phyloP scores from a whole-genome alignment of 2,329 filamentous ascomycete species.

The Aspergillus thermomutatus region DNA sequence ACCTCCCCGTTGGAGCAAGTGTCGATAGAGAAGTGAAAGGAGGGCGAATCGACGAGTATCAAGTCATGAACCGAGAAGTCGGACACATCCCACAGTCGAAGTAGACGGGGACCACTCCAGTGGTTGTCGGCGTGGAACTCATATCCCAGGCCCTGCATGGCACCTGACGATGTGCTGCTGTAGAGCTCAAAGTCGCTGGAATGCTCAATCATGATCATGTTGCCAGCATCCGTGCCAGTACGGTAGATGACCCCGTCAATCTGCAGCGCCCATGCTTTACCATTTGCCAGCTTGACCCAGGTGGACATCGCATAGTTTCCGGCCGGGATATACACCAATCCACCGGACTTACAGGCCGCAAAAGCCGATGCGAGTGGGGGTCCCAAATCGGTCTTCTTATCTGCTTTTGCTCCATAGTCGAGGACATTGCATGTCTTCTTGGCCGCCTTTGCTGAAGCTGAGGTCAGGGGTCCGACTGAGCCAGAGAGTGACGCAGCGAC shows the following conservation, averaged over 20 bases:
- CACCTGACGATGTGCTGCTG: slow-evolving; percentile 50
- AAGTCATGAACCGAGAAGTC: slow-evolving; percentile 52
- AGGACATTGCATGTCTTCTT: slow-evolving; percentile 52
- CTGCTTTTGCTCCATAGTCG: slow-evolving; percentile 51
- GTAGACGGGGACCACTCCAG: slow-evolving; percentile 42
- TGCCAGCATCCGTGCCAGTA: slow-evolving; percentile 48
- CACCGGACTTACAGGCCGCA: slow-evolving; percentile 50
- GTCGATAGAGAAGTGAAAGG: slow-evolving; percentile 51
- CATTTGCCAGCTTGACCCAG: slow-evolving; percentile 49
- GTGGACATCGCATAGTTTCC: slow-evolving; percentile 51
- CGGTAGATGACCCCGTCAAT: slow-evolving; percentile 54
- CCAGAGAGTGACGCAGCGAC: slow-evolving; percentile 40
- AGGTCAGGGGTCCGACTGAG: slow-evolving; percentile 45
- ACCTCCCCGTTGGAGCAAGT: slow-evolving; percentile 52
- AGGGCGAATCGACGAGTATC: slow-evolving; percentile 47
- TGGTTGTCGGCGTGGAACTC: slow-evolving; percentile 43
- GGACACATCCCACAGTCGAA: slow-evolving; percentile 44
- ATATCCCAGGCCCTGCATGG: slow-evolving; percentile 53
- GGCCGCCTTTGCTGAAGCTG: slow-evolving; percentile 42
- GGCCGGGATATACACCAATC: slow-evolving; percentile 48
- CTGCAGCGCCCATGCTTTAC: slow-evolving; percentile 49
- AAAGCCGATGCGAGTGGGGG: slow-evolving; percentile 48
- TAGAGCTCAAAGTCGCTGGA: slow-evolving; percentile 53
- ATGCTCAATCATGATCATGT: slow-evolving; percentile 53
- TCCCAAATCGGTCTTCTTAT: slow-evolving; percentile 52